Conservation (phyloP, 2,329 filamentous ascomycete genomes). For the Chrysosporium queenslandicum region DNA sequence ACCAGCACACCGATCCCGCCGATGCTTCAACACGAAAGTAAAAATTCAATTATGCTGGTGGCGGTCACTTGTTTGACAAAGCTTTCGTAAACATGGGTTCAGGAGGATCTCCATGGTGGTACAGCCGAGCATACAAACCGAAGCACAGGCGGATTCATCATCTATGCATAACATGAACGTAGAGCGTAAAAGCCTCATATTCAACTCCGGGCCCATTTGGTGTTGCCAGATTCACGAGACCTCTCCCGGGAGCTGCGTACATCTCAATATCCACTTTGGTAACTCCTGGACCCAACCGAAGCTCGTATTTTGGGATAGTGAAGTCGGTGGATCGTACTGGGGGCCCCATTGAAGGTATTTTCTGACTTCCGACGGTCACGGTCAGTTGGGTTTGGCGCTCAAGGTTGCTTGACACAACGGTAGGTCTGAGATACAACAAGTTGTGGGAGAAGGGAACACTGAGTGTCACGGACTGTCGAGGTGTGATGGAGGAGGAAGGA, state of each 20-base stretch:
- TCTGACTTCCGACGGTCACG: constrained; percentile 57
- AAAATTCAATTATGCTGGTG: no score
- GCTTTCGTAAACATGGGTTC: no score
- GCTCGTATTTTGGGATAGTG: constrained; percentile 63
- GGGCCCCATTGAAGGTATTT: constrained; percentile 50
- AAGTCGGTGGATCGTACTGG: constrained; percentile 43
- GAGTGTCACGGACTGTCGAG: constrained; percentile 63
- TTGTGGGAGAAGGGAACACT: constrained; percentile 57
- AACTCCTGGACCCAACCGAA: constrained; percentile 58
- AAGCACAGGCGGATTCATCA: not conserved
- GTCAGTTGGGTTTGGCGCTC: constrained; percentile 67
- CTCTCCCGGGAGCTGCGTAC: constrained; percentile 57
- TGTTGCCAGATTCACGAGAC: constrained; percentile 44
- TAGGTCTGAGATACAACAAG: constrained; percentile 60
- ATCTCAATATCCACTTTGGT: constrained; percentile 72
- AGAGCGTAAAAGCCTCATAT: constrained; percentile 63
- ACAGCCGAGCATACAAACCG: not conserved
- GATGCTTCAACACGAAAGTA: not conserved
- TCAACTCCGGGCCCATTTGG: constrained; percentile 57
- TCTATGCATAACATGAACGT: constrained; percentile 53
- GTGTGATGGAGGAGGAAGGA: constrained; percentile 53
- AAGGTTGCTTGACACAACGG: constrained; percentile 53
- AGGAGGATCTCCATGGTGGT: no score
- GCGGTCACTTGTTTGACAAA: no score
- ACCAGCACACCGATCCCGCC: not conserved